Evolutionary conservation across 768 basidiomycete genomes (phyloP).

Genomic region (Pleurotus platypus): DNA sequence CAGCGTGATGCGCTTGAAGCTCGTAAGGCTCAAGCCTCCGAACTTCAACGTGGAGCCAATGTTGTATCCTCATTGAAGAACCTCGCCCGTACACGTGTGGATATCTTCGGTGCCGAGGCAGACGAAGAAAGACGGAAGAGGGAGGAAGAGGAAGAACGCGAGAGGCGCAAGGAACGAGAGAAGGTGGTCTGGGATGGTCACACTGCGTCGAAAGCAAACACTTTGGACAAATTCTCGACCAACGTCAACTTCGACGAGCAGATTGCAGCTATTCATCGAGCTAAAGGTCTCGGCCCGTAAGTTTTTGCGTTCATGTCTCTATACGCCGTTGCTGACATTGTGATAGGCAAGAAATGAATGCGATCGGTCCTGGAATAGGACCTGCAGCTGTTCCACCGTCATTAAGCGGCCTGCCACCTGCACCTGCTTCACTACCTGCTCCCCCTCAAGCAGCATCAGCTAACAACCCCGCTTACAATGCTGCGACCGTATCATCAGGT

Average conservation of each 20-base stretch:
- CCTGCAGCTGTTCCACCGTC: conserved; percentile 72
- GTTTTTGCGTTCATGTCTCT: conserved; percentile 26
- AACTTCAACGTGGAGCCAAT: conserved; percentile 87
- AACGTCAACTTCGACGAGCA: conserved; percentile 97
- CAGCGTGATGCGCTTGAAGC: conserved; percentile 87
- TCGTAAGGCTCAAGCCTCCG: conserved; percentile 85
- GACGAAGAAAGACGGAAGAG: conserved; percentile 87
- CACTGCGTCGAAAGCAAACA: conserved; percentile 88
- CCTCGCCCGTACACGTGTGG: conserved; percentile 92
- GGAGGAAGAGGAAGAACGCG: conserved; percentile 84
- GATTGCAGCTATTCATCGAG: conserved; percentile 93
- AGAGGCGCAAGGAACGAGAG: conserved; percentile 83
- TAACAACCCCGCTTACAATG: conserved; percentile 58
- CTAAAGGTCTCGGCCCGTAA: conserved; percentile 86
- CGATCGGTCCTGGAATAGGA: conserved; percentile 78
- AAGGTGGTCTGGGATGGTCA: conserved; percentile 99
- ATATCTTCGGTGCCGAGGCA: conserved; percentile 93
- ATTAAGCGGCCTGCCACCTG: conserved; percentile 61
- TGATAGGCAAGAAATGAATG: conserved; percentile 66
- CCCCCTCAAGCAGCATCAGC: conserved; percentile 50
- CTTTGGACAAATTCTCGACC: conserved; percentile 89
- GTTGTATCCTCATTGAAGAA: conserved; percentile 91
- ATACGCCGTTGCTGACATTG: conserved; percentile 13
- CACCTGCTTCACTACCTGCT: conserved; percentile 72
- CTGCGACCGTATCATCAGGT: conserved; percentile 86